A percentile compares a stretch with the other conserved stretches of the same genome.
Evolutionary conservation across 208 protist species (phyloP).

Genomic region (Trypanosoma rangeli): DNA sequence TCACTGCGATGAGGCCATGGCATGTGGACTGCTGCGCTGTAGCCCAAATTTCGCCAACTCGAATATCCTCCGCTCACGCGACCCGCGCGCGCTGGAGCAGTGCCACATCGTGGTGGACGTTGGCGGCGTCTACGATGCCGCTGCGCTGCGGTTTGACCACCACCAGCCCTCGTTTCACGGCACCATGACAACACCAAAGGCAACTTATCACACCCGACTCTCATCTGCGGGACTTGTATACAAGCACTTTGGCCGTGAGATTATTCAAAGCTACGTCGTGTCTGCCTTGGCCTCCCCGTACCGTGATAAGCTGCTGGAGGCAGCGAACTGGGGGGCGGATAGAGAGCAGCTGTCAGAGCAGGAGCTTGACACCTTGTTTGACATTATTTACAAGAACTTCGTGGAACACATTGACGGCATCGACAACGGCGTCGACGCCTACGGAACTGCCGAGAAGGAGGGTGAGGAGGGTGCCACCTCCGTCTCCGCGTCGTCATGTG

Average conservation of each 20-base stretch:
- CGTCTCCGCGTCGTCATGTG: slow-evolving; percentile 12
- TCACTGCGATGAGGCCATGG: slow-evolving; percentile 96
- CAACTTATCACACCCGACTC: slow-evolving; percentile 82
- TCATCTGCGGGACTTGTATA: slow-evolving; percentile 94
- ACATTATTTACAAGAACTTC: slow-evolving; percentile 87
- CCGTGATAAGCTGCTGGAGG: slow-evolving; percentile 38
- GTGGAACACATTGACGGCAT: slow-evolving; percentile 94
- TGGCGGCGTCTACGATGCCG: slow-evolving; percentile 92
- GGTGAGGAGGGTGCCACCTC: slow-evolving; percentile 12
- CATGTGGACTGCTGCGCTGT: slow-evolving; percentile 87
- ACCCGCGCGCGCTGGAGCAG: slow-evolving; percentile 63
- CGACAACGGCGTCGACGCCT: slow-evolving; percentile 94
- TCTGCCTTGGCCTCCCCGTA: slow-evolving; percentile 40
- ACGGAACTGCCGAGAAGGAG: slow-evolving; percentile 29
- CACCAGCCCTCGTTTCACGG: slow-evolving; percentile 94
- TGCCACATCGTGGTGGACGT: slow-evolving; percentile 95
- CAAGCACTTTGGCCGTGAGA: slow-evolving; percentile 93
- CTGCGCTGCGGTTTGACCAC: slow-evolving; percentile 91
- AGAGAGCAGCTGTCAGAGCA: slow-evolving; percentile 34
- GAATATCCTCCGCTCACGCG: slow-evolving; percentile 84
- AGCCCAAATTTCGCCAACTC: slow-evolving; percentile 52
- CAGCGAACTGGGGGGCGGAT: slow-evolving; percentile 38
- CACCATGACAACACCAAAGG: slow-evolving; percentile 74
- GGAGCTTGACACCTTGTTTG: slow-evolving; percentile 74
- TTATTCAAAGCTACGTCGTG: slow-evolving; percentile 75